phyloP scores from a whole-genome alignment of 31 red algal genomes.

The Porphyra umbilicalis region DNA sequence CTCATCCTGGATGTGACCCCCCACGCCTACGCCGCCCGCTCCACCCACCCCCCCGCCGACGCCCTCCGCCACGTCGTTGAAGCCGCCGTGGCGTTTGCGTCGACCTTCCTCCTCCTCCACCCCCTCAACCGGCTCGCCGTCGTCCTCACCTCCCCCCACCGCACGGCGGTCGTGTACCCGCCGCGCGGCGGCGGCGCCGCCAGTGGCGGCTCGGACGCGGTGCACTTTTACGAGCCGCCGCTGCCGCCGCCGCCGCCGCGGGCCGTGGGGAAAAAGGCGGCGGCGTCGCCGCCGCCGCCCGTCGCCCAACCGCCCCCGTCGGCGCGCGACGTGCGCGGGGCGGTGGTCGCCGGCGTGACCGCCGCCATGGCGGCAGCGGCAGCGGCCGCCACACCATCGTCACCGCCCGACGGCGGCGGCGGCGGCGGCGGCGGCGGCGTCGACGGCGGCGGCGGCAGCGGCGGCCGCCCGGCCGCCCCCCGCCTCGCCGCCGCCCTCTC shows the following conservation, averaged over 20 bases:
- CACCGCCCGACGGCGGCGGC: neutral
- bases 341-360: slow-evolving; percentile 29
- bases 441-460: neutral
- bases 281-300: neutral
- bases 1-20: slow-evolving; percentile 38
- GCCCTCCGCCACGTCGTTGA: slow-evolving; percentile 41
- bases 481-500: slow-evolving; percentile 23
- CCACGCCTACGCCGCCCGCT: neutral
- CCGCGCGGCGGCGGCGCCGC: neutral
- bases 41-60: slow-evolving; percentile 1
- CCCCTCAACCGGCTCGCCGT: slow-evolving; percentile 54
- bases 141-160: slow-evolving; percentile 25
- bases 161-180: slow-evolving; percentile 29
- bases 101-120: slow-evolving; percentile 70
- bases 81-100: slow-evolving; percentile 50
- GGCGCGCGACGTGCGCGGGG: slow-evolving; percentile 23
- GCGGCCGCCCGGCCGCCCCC: neutral
- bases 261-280: slow-evolving; percentile 2
- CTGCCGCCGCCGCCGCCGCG: slow-evolving; percentile 26
- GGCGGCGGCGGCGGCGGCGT: neutral
- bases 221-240: slow-evolving; percentile 18
- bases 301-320: neutral
- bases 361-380: slow-evolving; percentile 8
- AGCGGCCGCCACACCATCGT: slow-evolving; percentile 20
- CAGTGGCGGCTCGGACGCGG: slow-evolving; percentile 22